phyloP scores from a whole-genome alignment of 331 rosid species.

The Rhamnella rubrinervis region DNA sequence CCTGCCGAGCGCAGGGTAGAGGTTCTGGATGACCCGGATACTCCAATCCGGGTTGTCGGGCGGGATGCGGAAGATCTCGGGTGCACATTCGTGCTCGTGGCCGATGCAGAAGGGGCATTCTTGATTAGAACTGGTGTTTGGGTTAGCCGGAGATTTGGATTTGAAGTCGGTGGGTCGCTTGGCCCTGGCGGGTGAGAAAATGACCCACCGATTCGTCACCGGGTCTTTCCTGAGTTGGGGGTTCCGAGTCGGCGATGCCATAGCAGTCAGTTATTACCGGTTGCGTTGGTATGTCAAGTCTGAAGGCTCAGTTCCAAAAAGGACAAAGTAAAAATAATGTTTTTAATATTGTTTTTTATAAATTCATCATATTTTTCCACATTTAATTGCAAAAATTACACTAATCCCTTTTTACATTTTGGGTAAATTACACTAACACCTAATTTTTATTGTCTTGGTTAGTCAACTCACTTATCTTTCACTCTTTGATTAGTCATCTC shows the following conservation, averaged over 20 bases:
- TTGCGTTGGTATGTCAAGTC: too few species aligned
- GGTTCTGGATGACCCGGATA: slow-evolving; percentile 75
- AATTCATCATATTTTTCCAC: too few species aligned
- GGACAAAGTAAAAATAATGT: too few species aligned
- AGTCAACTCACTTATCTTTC: too few species aligned
- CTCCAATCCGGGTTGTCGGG: slow-evolving; percentile 52
- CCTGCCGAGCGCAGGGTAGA: slow-evolving; percentile 64
- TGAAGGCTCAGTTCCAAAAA: too few species aligned
- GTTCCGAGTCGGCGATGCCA: slow-evolving; percentile 7
- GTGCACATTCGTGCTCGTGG: slow-evolving; percentile 68
- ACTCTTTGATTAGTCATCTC: too few species aligned
- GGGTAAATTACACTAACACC: too few species aligned
- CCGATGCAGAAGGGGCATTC: slow-evolving; percentile 78
- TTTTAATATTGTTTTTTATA: too few species aligned
- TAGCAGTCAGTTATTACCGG: neutral
- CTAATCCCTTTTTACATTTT: too few species aligned
- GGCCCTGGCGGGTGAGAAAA: slow-evolving; percentile 82
- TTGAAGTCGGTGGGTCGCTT: slow-evolving; percentile 82
- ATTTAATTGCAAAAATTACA: too few species aligned
- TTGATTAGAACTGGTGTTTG: slow-evolving; percentile 29
- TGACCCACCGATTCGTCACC: slow-evolving; percentile 67
- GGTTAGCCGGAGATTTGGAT: slow-evolving; percentile 49
- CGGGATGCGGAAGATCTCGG: slow-evolving; percentile 72
- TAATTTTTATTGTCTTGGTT: too few species aligned
- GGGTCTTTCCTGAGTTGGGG: slow-evolving; percentile 68